Percentiles rank a stretch among this genome's conserved stretches.
These are phyloP conservation scores for Pelargonium fulgidum DNA, from an alignment of 441 rosid genomes.

Conservation along the genomic window DNA sequence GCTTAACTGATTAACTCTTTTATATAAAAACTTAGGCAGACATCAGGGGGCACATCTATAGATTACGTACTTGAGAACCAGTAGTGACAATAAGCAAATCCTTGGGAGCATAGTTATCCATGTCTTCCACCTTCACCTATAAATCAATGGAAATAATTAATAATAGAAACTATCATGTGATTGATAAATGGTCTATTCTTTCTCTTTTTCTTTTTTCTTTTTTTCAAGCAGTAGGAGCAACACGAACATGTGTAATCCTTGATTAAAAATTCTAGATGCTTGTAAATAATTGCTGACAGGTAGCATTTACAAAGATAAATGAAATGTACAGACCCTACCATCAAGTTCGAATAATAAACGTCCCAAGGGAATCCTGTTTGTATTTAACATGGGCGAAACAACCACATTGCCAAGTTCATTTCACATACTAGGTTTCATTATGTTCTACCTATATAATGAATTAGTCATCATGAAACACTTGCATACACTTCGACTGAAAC, in stretches of 20 bases:
- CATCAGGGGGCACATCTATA: constrained; percentile 8
- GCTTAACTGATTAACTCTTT: constrained; percentile 17
- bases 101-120: constrained; percentile 87
- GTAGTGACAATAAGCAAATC: constrained; percentile 91
- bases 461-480: too few relatives aligned
- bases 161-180: background rate
- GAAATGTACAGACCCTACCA: too few relatives aligned
- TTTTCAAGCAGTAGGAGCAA: background rate
- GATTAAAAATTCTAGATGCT: too few relatives aligned
- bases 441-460: too few relatives aligned
- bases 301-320: too few relatives aligned
- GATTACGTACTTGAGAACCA: constrained; percentile 82
- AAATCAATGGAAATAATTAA: background rate
- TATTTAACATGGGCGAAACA: too few relatives aligned
- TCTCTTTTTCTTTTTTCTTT: background rate
- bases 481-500: too few relatives aligned
- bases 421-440: too few relatives aligned
- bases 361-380: too few relatives aligned
- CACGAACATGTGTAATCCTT: background rate
- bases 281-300: too few relatives aligned
- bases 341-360: too few relatives aligned
- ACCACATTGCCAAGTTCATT: too few relatives aligned
- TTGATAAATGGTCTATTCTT: background rate
- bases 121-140: constrained; percentile 88
- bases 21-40: background rate